These are phyloP conservation scores for Inga leiocalycina DNA, from an alignment of 306 rosid genomes.

Conservation along the genomic window DNA sequence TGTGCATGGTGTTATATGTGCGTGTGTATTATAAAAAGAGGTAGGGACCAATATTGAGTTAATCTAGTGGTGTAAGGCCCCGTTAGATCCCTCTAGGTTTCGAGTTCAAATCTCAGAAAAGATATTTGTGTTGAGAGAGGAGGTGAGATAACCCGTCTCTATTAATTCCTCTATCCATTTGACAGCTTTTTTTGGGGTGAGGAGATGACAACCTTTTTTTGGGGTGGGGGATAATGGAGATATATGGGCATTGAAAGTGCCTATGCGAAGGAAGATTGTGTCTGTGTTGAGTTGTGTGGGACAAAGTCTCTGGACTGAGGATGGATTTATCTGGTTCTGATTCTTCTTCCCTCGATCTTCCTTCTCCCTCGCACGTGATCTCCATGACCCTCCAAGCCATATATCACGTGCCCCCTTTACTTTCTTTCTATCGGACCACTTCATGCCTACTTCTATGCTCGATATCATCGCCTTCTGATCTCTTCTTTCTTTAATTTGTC, in stretches of 20 bases:
- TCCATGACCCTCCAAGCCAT: slow-evolving; percentile 17
- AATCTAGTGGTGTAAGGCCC: accelerated
- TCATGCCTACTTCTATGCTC: background rate
- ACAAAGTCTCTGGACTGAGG: background rate
- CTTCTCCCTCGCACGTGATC: slow-evolving; percentile 22
- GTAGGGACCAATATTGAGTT: too few species aligned
- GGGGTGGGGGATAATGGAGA: background rate
- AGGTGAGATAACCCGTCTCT: too few species aligned
- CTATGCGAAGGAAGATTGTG: background rate
- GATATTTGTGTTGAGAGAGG: too few species aligned
- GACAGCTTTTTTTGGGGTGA: too few species aligned
- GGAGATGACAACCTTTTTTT: background rate
- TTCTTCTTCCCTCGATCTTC: background rate
- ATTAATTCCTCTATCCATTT: too few species aligned
- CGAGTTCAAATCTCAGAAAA: too few species aligned
- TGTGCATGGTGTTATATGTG: too few species aligned
- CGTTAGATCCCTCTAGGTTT: too few species aligned
- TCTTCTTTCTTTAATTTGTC: background rate
- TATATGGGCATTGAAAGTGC: background rate
- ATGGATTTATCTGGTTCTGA: background rate
- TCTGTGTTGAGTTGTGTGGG: background rate
- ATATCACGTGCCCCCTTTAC: slow-evolving; percentile 23
- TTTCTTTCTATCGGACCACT: slow-evolving; percentile 7
- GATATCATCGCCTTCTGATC: background rate
- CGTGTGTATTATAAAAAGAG: too few species aligned